Conservation (phyloP, 2,329 filamentous ascomycete genomes). For the Xylaria sp. region DNA sequence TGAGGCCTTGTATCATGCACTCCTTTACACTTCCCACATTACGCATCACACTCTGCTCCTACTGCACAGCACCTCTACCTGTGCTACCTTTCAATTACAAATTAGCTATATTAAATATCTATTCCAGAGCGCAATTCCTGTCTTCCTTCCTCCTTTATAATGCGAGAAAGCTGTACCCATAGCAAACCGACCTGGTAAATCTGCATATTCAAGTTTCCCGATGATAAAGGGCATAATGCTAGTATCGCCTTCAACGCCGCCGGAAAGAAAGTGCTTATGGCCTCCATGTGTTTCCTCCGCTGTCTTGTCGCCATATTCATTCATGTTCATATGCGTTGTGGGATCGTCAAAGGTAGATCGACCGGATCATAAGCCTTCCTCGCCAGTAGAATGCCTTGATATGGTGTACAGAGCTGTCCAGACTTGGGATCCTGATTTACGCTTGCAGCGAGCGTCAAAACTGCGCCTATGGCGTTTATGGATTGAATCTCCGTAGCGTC, state of each 20-base stretch:
- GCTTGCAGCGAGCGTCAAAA: background rate
- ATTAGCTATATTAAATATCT: too few species aligned
- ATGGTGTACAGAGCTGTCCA: background rate
- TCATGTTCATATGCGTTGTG: background rate
- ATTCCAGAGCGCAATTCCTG: too few species aligned
- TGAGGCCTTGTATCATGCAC: slow-evolving; percentile 56
- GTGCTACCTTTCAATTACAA: too few species aligned
- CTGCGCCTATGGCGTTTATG: background rate
- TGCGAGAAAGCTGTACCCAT: too few species aligned
- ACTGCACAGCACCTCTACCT: too few species aligned
- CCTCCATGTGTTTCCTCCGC: background rate
- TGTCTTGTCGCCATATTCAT: background rate
- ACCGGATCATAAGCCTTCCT: background rate
- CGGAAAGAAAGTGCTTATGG: background rate
- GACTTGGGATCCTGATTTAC: background rate
- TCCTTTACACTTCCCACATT: too few species aligned
- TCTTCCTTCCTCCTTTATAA: too few species aligned
- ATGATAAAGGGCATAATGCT: background rate
- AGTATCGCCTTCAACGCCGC: background rate
- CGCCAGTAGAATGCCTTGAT: background rate
- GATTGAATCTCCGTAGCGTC: too few species aligned
- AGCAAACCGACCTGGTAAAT: too few species aligned
- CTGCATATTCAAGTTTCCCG: background rate
- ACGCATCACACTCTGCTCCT: too few species aligned
- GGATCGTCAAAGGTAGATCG: background rate